Evolutionary conservation across 495 filamentous ascomycete genomes (phyloP).

Genomic region (Annulohypoxylon nitens): DNA sequence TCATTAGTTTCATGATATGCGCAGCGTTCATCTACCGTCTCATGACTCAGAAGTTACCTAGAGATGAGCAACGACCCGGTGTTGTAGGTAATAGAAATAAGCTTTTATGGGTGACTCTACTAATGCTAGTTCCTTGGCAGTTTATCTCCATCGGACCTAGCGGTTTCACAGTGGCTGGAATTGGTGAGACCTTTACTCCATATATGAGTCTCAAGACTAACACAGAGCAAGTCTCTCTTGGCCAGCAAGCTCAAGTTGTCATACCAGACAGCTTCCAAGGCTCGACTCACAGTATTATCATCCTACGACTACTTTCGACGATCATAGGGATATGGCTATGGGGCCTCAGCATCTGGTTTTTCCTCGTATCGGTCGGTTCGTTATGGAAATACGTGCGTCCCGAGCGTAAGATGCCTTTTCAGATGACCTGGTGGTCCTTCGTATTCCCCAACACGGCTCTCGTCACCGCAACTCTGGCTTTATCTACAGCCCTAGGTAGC

Average conservation of each 20-base stretch:
- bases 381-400: constrained; percentile 77
- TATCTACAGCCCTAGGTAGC: constrained; percentile 74
- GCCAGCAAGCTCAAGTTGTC: constrained; percentile 54
- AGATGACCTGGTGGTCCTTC: constrained; percentile 91
- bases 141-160: constrained; percentile 86
- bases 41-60: constrained; percentile 91
- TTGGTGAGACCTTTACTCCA: constrained; percentile 52
- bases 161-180: constrained; percentile 80
- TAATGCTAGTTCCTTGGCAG: constrained; percentile 33
- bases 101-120: not conserved
- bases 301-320: constrained; percentile 58
- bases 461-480: constrained; percentile 77
- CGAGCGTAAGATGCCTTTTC: constrained; percentile 73
- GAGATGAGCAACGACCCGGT: constrained; percentile 79
- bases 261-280: constrained; percentile 57
- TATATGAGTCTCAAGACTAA: constrained; percentile 9
- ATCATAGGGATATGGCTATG: constrained; percentile 81
- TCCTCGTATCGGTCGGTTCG: constrained; percentile 80
- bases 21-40: constrained; percentile 88
- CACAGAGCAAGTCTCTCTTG: constrained; percentile 56
- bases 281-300: constrained; percentile 53
- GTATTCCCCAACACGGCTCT: constrained; percentile 88
- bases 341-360: constrained; percentile 89
- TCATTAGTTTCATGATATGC: constrained; percentile 88
- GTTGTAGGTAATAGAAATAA: constrained; percentile 61